Conservation (phyloP, 2,329 filamentous ascomycete genomes). For the Myriosclerotinia scirpicola region DNA sequence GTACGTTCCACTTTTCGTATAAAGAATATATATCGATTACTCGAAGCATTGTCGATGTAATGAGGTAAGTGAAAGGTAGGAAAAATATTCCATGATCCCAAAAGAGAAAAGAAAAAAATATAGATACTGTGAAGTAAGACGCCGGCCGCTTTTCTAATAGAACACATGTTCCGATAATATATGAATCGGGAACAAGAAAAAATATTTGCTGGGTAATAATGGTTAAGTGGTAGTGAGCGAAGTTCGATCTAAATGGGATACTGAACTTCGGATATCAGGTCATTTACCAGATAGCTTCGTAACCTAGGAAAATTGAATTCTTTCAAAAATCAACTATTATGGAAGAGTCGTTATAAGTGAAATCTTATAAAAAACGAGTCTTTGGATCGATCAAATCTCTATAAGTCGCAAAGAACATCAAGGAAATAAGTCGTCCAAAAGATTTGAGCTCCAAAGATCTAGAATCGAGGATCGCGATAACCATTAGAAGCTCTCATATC, state of each 20-base stretch:
- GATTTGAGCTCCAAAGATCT: neutral
- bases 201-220: neutral
- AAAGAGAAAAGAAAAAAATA: constrained; percentile 8
- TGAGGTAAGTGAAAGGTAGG: neutral
- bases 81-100: neutral
- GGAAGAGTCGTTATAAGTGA: neutral
- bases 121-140: constrained; percentile 7
- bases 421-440: neutral
- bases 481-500: constrained; percentile 12
- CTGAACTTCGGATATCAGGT: neutral
- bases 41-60: neutral
- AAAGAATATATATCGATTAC: neutral
- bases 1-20: constrained; percentile 17
- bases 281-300: neutral
- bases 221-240: neutral
- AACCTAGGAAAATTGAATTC: neutral
- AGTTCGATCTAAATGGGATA: neutral
- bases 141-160: constrained; percentile 17
- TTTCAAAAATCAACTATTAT: neutral
- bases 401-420: neutral
- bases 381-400: neutral
- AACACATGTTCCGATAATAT: constrained; percentile 3
- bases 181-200: neutral
- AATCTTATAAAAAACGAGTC: neutral
- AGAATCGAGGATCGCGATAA: constrained; percentile 22